Conservation (phyloP, 805 yeast genomes). For the Saccharomyces paradoxus region DNA sequence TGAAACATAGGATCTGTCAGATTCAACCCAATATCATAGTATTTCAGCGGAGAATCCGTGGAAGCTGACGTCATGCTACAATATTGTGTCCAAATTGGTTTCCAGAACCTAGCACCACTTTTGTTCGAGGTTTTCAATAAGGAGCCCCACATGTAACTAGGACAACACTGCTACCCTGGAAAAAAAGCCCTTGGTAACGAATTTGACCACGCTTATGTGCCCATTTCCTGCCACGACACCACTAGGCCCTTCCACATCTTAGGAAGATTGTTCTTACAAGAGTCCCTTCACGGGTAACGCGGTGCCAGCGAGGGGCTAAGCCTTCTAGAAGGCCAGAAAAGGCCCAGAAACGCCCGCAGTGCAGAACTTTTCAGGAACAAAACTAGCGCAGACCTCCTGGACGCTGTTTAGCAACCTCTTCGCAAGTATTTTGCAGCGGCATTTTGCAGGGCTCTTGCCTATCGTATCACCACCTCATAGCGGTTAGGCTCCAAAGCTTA, state of each 20-base stretch:
- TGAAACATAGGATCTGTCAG: conserved; percentile 83
- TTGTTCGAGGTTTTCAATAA: not conserved
- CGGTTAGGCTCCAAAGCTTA: not conserved
- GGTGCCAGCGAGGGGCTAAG: not conserved
- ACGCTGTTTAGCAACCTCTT: not conserved
- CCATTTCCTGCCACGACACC: not conserved
- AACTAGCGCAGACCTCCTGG: not conserved
- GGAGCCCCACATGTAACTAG: not conserved
- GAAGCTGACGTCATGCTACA: not conserved
- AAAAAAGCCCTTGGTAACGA: not conserved
- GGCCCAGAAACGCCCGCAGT: not conserved
- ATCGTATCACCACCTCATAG: not conserved
- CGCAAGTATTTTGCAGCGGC: not conserved
- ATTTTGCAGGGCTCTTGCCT: not conserved
- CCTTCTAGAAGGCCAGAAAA: not conserved
- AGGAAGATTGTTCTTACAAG: not conserved
- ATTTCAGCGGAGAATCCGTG: conserved; percentile 7
- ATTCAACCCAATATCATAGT: conserved; percentile 56
- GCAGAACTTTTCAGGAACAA: not conserved
- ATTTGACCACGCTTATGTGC: not conserved
- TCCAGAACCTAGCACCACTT: conserved; percentile 1
- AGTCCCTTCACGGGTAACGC: not conserved
- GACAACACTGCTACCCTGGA: not conserved
- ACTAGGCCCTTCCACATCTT: not conserved
- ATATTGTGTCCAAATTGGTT: not conserved